Base-by-base conservation (phyloP, 1,284 basidiomycete genomes). In the Leccinum subspadiceum region DNA sequence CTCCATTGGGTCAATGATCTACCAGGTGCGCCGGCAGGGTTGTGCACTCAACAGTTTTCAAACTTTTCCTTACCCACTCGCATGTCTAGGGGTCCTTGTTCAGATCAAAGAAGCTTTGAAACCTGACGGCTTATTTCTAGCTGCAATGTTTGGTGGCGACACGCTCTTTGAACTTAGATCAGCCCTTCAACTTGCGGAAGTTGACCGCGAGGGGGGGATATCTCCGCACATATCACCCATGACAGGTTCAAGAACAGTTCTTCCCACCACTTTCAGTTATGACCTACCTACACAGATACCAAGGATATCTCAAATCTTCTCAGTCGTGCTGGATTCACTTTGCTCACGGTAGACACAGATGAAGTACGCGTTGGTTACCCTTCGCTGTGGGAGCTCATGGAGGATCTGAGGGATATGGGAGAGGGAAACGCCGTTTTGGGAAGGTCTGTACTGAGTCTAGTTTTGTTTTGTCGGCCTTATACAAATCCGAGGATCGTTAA, bases 1-100 rank as follows among this genome's bases (percentile, higher is more conserved):
- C 79, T 99, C 57, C 97, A 99, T 69, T 99, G 97, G 97, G 88
- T 98, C 8, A 99, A 99, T 68, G 97, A 99, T 76, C 83, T 99
- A 12, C 96, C 96, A 61, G 94, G 93, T 92, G 6, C 41, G 60
- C 61, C 49, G 46, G 78, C 62, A n/a, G 33, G 41, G 13, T 35
- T 53, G n/a, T 39, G 15, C 12, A 52, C 20, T 2, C 13, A 35
- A 31, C 52, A 17, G 5, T 15, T 33, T 31, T 35, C 15, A 33
- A 20, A 65, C 6, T 1, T n/a, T 26, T 33, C 50, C 33, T 50
- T 54, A n/a, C 29, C 5, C n/a, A 50, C 10, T 33, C 29, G 48
- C 39, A 53, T 39, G 53, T 52, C 53, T 46, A 61, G 95, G 94
- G n/a, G 81, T 88, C 0, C 82, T 99, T 26, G 84, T 95, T 10